A percentile compares a stretch with the other conserved stretches of the same genome.
These are phyloP conservation scores for Phytophthora syringae DNA, from an alignment of 352 stramenopile species.

Conservation along the genomic window DNA sequence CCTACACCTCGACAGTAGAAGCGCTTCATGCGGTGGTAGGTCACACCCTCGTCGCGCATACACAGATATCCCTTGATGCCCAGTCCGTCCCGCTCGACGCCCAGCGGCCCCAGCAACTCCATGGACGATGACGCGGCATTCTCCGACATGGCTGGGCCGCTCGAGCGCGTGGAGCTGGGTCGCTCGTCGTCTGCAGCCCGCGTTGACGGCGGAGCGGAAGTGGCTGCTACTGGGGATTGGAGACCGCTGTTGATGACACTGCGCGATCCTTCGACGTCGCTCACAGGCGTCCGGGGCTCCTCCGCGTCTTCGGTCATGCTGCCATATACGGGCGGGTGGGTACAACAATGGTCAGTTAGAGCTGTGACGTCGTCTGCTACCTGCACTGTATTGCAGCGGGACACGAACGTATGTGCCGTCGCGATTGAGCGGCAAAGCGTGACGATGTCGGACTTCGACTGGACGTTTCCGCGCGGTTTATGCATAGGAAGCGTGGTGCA, in stretches of 20 bases:
- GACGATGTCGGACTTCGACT: conserved; percentile 15
- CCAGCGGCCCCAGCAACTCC: conserved; percentile 37
- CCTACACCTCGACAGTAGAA: conserved; percentile 86
- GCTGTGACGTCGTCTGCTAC: conserved; percentile 9
- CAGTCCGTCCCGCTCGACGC: conserved; percentile 68
- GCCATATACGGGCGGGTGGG: conserved; percentile 23
- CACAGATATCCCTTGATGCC: conserved; percentile 77
- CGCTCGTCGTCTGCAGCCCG: conserved; percentile 19
- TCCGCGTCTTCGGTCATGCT: conserved; percentile 32
- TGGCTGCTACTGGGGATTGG: conserved; percentile 17
- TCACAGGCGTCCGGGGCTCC: conserved; percentile 22
- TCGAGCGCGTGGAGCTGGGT: conserved; percentile 19
- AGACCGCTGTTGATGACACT: conserved; percentile 18
- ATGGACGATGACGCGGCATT: conserved; percentile 21
- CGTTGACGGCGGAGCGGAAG: conserved; percentile 25
- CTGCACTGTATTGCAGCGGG: conserved; percentile 1
- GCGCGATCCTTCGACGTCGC: conserved; percentile 27
- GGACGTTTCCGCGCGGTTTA: conserved; percentile 4
- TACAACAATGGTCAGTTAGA: conserved; percentile 12
- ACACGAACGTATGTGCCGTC: conserved; percentile 17
- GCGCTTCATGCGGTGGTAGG: conserved; percentile 88
- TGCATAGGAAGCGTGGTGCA: not conserved
- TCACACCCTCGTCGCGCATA: conserved; percentile 86
- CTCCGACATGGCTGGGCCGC: conserved; percentile 36
- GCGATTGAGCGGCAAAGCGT: conserved; percentile 14